phyloP scores from a whole-genome alignment of 78 protist genomes.

The Pelomyxa schiedti region DNA sequence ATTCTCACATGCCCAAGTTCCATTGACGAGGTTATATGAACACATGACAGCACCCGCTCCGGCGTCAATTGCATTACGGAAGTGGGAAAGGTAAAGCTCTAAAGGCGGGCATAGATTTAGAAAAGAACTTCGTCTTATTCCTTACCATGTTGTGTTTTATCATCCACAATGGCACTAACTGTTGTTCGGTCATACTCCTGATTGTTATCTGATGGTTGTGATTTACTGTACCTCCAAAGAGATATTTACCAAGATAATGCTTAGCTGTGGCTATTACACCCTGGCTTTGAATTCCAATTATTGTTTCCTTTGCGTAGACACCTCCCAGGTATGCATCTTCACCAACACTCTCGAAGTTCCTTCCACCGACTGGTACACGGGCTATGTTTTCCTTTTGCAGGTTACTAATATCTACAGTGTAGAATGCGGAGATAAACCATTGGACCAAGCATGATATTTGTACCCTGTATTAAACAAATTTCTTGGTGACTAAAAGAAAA shows the following conservation, averaged over 20 bases:
- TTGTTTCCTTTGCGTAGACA: neutral
- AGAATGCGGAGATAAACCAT: too few species aligned
- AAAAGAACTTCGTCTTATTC: conserved; percentile 18
- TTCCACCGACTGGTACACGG: neutral
- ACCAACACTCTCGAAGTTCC: neutral
- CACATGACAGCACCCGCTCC: conserved; percentile 30
- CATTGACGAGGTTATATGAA: conserved; percentile 26
- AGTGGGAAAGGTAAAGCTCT: too few species aligned
- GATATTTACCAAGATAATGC: conserved; percentile 19
- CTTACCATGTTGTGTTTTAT: conserved; percentile 10
- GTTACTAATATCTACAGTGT: too few species aligned
- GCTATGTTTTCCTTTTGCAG: too few species aligned
- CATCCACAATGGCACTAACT: conserved; percentile 9
- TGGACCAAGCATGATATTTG: neutral
- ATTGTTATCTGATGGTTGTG: too few species aligned
- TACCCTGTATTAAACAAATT: neutral
- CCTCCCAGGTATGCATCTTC: conserved; percentile 22
- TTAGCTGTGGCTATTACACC: conserved; percentile 29
- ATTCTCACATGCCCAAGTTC: conserved; percentile 7
- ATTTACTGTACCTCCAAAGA: too few species aligned
- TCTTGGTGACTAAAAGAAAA: too few species aligned
- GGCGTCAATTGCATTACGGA: conserved; percentile 1
- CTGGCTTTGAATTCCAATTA: conserved; percentile 25
- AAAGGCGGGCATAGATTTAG: too few species aligned
- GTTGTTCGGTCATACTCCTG: conserved; percentile 18